Conservation (phyloP, 2,329 filamentous ascomycete species). For the Grosmannia serpens region DNA sequence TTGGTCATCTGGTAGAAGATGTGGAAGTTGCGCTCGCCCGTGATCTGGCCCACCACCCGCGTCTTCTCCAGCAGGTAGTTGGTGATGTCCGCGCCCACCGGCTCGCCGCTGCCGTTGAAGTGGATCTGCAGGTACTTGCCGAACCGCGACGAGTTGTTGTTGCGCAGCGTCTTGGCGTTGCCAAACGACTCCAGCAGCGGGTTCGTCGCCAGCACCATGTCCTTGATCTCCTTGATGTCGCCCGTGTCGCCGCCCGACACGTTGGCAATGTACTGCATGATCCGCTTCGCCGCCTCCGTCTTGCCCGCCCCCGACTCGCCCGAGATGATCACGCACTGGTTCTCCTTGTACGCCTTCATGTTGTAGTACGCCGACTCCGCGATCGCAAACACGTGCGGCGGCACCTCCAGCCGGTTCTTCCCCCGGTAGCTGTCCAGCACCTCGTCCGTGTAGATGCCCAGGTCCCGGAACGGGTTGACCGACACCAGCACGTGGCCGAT, state of each 20-base stretch:
- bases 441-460: constrained; percentile 94
- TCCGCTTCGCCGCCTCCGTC: constrained; percentile 94
- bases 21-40: constrained; percentile 94
- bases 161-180: constrained; percentile 93
- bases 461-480: constrained; percentile 93
- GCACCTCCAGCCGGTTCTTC: constrained; percentile 91
- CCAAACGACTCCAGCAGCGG: constrained; percentile 94
- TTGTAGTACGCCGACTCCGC: constrained; percentile 97
- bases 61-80: constrained; percentile 96
- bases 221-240: constrained; percentile 92
- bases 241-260: constrained; percentile 69
- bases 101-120: constrained; percentile 85
- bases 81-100: constrained; percentile 92
- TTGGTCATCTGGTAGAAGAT: constrained; percentile 99
- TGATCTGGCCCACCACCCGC: constrained; percentile 87
- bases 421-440: constrained; percentile 90
- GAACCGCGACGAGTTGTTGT: constrained; percentile 98
- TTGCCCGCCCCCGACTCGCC: constrained; percentile 97
- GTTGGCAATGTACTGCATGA: constrained; percentile 99
- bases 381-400: constrained; percentile 94
- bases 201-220: constrained; percentile 98
- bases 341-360: constrained; percentile 99
- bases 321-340: constrained; percentile 98
- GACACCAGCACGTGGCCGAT: constrained; percentile 99
- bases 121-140: constrained; percentile 97